Percentiles rank a stretch among this genome's conserved stretches.
Conservation (phyloP, 2,329 filamentous ascomycete genomes). For the Xenosphaeropsis pyriputrescens region DNA sequence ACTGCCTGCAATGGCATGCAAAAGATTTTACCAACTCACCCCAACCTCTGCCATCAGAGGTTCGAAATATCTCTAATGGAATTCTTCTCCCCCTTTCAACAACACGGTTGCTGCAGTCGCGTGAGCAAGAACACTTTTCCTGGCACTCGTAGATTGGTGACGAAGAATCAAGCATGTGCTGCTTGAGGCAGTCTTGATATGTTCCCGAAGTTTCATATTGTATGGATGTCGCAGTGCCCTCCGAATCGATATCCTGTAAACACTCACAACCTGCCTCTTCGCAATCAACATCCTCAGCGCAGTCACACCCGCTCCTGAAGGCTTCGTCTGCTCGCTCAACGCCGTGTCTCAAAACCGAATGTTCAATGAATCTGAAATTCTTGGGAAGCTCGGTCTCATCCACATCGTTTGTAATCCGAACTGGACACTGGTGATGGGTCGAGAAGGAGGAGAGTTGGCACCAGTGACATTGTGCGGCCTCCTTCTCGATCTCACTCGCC, state of each 20-base stretch:
- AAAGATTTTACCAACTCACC: slow-evolving; percentile 28
- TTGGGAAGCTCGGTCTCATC: slow-evolving; percentile 41
- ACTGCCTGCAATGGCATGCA: background rate
- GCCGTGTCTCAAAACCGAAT: slow-evolving; percentile 41
- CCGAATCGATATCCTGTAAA: slow-evolving; percentile 34
- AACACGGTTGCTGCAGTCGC: slow-evolving; percentile 56
- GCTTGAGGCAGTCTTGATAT: slow-evolving; percentile 35
- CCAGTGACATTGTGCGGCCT: slow-evolving; percentile 37
- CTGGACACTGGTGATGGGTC: slow-evolving; percentile 30
- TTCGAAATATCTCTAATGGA: slow-evolving; percentile 64
- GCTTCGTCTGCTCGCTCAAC: slow-evolving; percentile 43
- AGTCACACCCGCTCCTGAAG: slow-evolving; percentile 58
- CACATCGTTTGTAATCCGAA: slow-evolving; percentile 49
- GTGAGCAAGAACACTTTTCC: slow-evolving; percentile 48
- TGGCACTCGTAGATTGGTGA: slow-evolving; percentile 73
- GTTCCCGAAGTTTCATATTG: slow-evolving; percentile 43
- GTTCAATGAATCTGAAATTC: slow-evolving; percentile 54
- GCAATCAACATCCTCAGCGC: slow-evolving; percentile 43
- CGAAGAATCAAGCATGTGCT: slow-evolving; percentile 34
- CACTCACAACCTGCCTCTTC: slow-evolving; percentile 56
- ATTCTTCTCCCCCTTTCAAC: slow-evolving; percentile 61
- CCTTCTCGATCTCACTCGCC: slow-evolving; percentile 13
- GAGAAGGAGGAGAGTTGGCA: slow-evolving; percentile 44
- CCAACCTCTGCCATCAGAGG: slow-evolving; percentile 55
- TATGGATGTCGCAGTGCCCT: slow-evolving; percentile 26